Base-by-base conservation (phyloP, 345 rosid species). In the Aquilaria sinensis region DNA sequence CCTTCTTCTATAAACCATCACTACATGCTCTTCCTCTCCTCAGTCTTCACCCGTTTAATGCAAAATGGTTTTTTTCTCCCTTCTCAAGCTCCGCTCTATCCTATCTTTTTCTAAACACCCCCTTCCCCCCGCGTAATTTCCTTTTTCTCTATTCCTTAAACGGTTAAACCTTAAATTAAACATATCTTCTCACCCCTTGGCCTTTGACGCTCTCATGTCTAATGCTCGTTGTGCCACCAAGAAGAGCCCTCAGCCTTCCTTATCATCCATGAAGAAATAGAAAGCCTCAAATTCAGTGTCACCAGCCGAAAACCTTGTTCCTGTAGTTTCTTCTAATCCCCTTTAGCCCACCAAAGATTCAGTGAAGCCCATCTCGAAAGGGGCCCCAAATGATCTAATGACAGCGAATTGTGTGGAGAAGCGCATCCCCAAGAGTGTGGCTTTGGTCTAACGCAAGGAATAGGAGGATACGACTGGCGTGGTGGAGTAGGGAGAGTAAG, bases 121-220 rank as follows among this genome's bases (percentile, higher is more conserved):
- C 51, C 30, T 58, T 53, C 49, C 62, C 11, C 61, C 43, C 15
- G 0, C 23, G 23, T 9, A 71, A 64, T 61, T 73, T 69, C 56
- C 72, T 75, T 58, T 72, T 72, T 49, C 69, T 77, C n/a, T 47
- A 62, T 7, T 50, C 43, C 65, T 54, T 64, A n/a, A n/a, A n/a
- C n/a, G n/a, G n/a, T n/a, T n/a, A n/a, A 63, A 50, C 52, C 66
- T 73, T 51, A 13, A 13, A 10, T 54, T 37, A 54, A 63, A 50
- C 12, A 80, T 81, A 83, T 72, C 86, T 12, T 75, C 84, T 29
- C 86, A 80, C 29, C 97, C 86, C 41, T 84, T 88, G 8, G 97
- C 90, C 53, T 90, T 93, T 75, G 97, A 88, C 53, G 78, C 82
- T 51, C 90, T 94, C 61, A 94, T 90, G 97, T 80, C 98, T 60